Conservation (phyloP, 176 grass and related monocot species). For the Rhynchospora breviuscula region DNA sequence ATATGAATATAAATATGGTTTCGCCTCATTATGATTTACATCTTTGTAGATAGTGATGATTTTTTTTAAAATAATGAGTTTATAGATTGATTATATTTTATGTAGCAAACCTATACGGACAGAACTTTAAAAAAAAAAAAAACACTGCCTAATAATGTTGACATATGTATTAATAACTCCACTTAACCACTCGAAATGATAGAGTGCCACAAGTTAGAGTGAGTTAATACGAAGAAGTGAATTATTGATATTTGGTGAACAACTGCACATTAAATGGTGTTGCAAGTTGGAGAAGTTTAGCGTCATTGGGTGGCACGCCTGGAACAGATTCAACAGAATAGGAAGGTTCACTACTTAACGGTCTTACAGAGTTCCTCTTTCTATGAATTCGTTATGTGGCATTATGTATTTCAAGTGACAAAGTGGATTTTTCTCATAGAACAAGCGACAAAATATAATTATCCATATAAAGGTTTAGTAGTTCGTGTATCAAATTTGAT, state of each 20-base stretch:
- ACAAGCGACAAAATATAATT: too few species aligned
- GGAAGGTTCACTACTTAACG: not conserved
- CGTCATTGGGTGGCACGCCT: not conserved
- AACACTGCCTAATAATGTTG: not conserved
- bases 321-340: not conserved
- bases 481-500: too few species aligned
- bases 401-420: too few species aligned
- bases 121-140: not conserved
- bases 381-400: too few species aligned
- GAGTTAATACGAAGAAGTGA: not conserved
- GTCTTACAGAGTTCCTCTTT: too few species aligned
- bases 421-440: too few species aligned
- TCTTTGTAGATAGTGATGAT: not conserved
- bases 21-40: not conserved
- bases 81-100: not conserved
- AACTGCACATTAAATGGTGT: not conserved
- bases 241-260: not conserved
- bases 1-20: not conserved
- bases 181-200: not conserved
- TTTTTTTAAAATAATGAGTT: not conserved
- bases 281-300: not conserved
- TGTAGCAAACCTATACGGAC: not conserved
- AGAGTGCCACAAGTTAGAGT: not conserved
- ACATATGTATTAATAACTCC: not conserved
- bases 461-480: too few species aligned